A percentile compares a stretch with the other conserved stretches of the same genome.
These are phyloP conservation scores for Diplotaxis tenuifolia DNA, from an alignment of 345 rosid species.

Conservation along the genomic window DNA sequence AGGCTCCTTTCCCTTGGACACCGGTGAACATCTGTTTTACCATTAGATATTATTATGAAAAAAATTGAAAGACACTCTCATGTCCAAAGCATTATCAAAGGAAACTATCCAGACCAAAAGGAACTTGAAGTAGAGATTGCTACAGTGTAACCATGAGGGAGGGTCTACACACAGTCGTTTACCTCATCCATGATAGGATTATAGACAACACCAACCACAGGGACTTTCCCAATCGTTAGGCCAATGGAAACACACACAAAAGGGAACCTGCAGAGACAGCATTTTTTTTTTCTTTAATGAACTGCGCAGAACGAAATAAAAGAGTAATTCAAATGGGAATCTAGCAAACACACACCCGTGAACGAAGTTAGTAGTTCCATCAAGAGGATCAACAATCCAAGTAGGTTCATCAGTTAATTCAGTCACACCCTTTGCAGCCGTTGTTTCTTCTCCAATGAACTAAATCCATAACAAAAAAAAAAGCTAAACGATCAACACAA, in stretches of 20 bases:
- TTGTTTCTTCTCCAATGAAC: conserved; percentile 98
- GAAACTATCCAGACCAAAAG: background rate
- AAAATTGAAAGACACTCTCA: background rate
- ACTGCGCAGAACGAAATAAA: background rate
- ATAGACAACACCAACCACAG: conserved; percentile 83
- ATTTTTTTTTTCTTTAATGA: background rate
- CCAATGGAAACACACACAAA: conserved; percentile 91
- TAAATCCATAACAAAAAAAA: conserved; percentile 26
- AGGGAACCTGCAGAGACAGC: conserved; percentile 58
- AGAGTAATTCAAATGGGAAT: conserved; percentile 1
- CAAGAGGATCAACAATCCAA: conserved; percentile 99
- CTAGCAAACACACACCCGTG: conserved; percentile 62
- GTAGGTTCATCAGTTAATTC: conserved; percentile 78
- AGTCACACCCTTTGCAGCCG: conserved; percentile 71
- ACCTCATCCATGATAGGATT: conserved; percentile 96
- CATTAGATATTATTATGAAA: background rate
- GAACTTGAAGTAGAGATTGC: background rate
- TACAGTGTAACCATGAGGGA: background rate
- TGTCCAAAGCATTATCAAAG: background rate
- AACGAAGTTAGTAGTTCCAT: conserved; percentile 96
- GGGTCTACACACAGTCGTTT: conserved; percentile 1
- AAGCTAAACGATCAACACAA: background rate
- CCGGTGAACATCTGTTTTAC: conserved; percentile 71
- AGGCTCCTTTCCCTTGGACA: conserved; percentile 69
- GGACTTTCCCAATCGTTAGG: conserved; percentile 76